Conservation (phyloP, 2,329 filamentous ascomycete genomes). For the Metarhizium album region DNA sequence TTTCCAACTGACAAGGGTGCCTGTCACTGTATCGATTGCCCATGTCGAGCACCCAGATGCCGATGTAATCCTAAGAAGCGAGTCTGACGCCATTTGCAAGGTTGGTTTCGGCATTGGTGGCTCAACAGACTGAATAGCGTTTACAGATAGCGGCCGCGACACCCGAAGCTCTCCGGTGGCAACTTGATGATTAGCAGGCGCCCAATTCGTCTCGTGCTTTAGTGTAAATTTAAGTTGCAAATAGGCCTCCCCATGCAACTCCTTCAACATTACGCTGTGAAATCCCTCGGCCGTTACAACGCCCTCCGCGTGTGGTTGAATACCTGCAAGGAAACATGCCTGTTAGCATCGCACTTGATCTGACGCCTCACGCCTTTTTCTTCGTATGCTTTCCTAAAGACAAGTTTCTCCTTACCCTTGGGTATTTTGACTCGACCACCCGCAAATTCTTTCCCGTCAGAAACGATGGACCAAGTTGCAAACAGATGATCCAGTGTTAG, state of each 20-base stretch:
- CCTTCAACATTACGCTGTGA: conserved; percentile 13
- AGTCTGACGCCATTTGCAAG: conserved; percentile 10
- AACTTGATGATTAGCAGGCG: conserved; percentile 36
- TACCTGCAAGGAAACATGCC: conserved; percentile 15
- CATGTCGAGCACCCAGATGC: conserved; percentile 26
- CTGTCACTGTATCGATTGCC: conserved; percentile 32
- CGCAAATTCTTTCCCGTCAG: conserved; percentile 23
- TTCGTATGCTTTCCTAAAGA: neutral
- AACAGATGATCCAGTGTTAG: conserved; percentile 37
- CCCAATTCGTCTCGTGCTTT: conserved; percentile 37
- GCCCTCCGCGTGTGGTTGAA: conserved; percentile 32
- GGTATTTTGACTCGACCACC: conserved; percentile 30
- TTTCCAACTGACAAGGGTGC: conserved; percentile 31
- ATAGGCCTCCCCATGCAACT: conserved; percentile 29
- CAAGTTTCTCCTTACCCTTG: conserved; percentile 17
- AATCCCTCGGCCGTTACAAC: conserved; percentile 23
- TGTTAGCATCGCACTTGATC: neutral
- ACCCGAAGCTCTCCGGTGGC: conserved; percentile 38
- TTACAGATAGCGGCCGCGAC: conserved; percentile 20
- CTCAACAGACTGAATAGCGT: conserved; percentile 10
- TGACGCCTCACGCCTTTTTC: too few species aligned
- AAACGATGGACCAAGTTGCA: conserved; percentile 31
- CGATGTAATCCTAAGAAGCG: conserved; percentile 23
- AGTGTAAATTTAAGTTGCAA: conserved; percentile 38
- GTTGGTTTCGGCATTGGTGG: conserved; percentile 13